Base-by-base conservation (phyloP, 306 rosid genomes). In the Coriaria nepalensis region DNA sequence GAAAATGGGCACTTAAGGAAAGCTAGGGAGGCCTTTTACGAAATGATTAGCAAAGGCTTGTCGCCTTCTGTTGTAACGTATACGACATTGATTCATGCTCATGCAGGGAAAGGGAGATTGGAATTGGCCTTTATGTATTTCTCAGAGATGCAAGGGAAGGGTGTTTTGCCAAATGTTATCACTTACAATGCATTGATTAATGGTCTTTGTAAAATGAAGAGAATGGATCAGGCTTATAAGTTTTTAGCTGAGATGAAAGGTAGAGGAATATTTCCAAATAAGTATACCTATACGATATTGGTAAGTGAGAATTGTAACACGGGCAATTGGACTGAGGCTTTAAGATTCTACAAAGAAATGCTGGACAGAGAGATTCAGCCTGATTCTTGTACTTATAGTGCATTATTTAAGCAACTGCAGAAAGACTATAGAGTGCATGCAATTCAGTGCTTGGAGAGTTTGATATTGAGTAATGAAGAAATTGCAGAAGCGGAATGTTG, bases 171-270 rank as follows among this genome's bases (percentile, higher is more conserved):
- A 35, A 81, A 86, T 60, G 96, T 81, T 61, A 71, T 81, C 43
- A 86, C 96, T 46, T 86, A 74, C 77, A 86, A 86, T 70, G 82
- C 85, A 20, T 64, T 81, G 57, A 81, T 81, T 53, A 74, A 86
- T 56, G 96, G 93, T 50, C 65, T 81, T 55, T 76, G 93, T 78
- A 74, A 65, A 72, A 63, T 13, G 55, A 62, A 69, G 57, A 72
- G 70, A 59, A 52, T 78, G 63, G 68, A 63, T 13, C 74, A 57
- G 43, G 96, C 96, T 14, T 76, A 81, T 66, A 56, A 57, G 3
- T 52, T 65, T 29, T 62, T 81, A 9, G 13, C 6, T 5, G 81
- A 70, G 73, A 86, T 86, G 93, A 79, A 86, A 52, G 78, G 52
- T 38, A 76, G 69, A 60, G 82, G 78, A 50, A 57, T 86, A 62